Base-by-base conservation (phyloP, 345 rosid species). In the Balakata baccata region DNA sequence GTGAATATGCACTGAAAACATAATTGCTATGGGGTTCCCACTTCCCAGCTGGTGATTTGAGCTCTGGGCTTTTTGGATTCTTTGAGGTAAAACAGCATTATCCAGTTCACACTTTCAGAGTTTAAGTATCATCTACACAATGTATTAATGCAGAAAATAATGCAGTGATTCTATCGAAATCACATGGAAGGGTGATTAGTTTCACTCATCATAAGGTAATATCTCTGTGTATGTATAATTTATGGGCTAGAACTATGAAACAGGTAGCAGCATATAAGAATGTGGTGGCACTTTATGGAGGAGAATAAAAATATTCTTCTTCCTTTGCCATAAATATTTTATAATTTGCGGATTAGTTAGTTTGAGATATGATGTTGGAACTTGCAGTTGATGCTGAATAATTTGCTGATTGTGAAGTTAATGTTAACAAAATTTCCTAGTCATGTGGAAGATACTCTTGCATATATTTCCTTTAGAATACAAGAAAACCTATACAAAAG, bases 1-100 rank as follows among this genome's bases (percentile, higher is more conserved):
- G 57, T 29, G 11, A 46, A 45, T 71, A 49, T 51, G 12, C 65
- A 79, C 82, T 65, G 82, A 79, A 77, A 79, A 79, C 39, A 66
- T 79, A 37, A 79, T 79, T 70, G 82, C 82, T 50, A 79, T 79
- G 82, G 82, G 82, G n/a, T 79, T 79, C 57, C 82, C 82, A 23
- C 13, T 79, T 79, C 57, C 82, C 82, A 23, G 82, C 82, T 57
- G 82, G 82, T 54, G 82, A 79, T 59, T 25, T 79, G n/a, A 79
- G 82, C 74, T 79, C 82, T 58, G 82, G 82, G 13, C 59, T 79
- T 50, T 70, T 79, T n/a, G 82, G 82, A 18, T 79, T 70, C 73
- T 64, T 79, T 59, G 82, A 79, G 82, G 82, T 79, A 59, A 29
- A 59, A 8, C 37, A 52, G 6, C 11, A 23, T 51, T 65, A 50